phyloP scores from a whole-genome alignment of 495 filamentous ascomycete genomes.

The Talaromyces liani region DNA sequence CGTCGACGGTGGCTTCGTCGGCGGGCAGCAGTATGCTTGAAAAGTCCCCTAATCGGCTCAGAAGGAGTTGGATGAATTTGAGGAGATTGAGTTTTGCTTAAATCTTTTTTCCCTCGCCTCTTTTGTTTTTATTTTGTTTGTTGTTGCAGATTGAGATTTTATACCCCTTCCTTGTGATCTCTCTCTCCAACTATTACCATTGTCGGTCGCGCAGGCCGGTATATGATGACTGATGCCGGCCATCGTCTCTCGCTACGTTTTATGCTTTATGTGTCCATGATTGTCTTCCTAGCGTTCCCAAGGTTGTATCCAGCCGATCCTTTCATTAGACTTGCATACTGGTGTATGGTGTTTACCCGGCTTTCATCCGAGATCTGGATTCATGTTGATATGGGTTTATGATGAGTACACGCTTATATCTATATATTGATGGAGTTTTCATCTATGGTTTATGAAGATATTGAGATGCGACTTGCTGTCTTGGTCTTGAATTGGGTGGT shows the following conservation, averaged over 20 bases:
- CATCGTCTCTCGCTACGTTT: background rate
- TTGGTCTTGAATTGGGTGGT: background rate
- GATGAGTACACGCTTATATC: background rate
- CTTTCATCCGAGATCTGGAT: background rate
- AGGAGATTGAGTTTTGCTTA: slow-evolving; percentile 9
- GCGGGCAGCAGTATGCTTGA: slow-evolving; percentile 18
- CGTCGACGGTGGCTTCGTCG: slow-evolving; percentile 10
- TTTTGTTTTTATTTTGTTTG: slow-evolving; percentile 1
- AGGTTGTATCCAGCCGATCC: background rate
- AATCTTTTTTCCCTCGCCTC: slow-evolving; percentile 11
- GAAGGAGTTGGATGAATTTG: slow-evolving; percentile 6
- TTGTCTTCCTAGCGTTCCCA: background rate
- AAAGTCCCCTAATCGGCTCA: slow-evolving; percentile 17
- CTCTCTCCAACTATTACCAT: background rate
- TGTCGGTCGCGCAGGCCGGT: background rate
- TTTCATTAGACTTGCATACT: slow-evolving; percentile 1
- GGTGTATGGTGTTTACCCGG: background rate
- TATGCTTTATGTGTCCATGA: background rate
- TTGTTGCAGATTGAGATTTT: background rate
- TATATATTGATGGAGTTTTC: background rate
- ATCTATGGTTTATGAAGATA: background rate
- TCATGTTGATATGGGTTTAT: background rate
- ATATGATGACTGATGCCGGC: background rate
- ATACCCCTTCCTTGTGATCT: background rate
- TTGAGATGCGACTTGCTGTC: background rate